phyloP scores from a whole-genome alignment of 805 yeast species.

The Brettanomyces bruxellensis region DNA sequence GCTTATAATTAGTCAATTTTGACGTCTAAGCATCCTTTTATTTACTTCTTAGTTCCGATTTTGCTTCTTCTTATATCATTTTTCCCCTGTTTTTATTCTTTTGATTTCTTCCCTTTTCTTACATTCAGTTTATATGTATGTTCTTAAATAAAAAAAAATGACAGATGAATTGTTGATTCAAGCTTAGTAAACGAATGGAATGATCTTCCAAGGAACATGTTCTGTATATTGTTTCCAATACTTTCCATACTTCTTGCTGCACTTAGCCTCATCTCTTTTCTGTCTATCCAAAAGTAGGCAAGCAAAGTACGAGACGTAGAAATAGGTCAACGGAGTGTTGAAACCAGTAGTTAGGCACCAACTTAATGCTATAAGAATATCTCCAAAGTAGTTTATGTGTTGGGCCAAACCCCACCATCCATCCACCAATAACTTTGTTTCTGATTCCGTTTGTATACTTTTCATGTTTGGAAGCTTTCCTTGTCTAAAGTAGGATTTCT shows the following conservation, averaged over 20 bases:
- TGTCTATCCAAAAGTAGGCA: conserved; percentile 81
- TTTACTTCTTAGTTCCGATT: background rate
- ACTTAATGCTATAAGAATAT: conserved; percentile 83
- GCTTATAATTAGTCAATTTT: background rate
- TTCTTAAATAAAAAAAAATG: background rate
- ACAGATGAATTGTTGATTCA: background rate
- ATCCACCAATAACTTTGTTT: conserved; percentile 71
- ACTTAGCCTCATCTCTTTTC: conserved; percentile 83
- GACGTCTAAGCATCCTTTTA: background rate
- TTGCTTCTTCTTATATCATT: background rate
- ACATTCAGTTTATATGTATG: too few species aligned
- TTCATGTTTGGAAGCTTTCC: conserved; percentile 65
- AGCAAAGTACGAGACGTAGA: conserved; percentile 78
- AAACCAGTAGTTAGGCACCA: conserved; percentile 92
- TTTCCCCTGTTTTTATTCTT: background rate
- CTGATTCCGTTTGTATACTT: conserved; percentile 63
- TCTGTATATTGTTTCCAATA: conserved; percentile 79
- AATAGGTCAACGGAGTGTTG: conserved; percentile 75
- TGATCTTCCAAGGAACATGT: conserved; percentile 78
- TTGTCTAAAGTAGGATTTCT: conserved; percentile 74
- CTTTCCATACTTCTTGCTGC: conserved; percentile 76
- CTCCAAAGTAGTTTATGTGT: conserved; percentile 93
- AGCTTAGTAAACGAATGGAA: conserved; percentile 73
- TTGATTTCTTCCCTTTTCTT: background rate
- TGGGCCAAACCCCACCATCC: conserved; percentile 97